phyloP scores from a whole-genome alignment of 2,329 filamentous ascomycete genomes.

The Pseudofabraea citricarpa region DNA sequence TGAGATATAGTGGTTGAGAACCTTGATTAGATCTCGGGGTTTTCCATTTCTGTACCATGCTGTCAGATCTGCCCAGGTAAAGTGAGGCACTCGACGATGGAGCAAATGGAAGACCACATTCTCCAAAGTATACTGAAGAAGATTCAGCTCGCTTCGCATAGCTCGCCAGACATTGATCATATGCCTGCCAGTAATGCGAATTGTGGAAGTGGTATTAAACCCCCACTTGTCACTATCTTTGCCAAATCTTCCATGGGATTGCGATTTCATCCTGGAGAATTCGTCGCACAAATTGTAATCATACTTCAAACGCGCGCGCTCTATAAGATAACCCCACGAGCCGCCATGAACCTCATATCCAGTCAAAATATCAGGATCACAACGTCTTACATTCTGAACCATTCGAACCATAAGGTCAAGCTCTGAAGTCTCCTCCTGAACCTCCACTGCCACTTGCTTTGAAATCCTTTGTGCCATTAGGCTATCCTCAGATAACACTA shows the following conservation, averaged over 20 bases:
- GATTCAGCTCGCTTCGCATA: constrained; percentile 86
- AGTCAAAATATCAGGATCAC: constrained; percentile 89
- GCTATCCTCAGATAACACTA: constrained; percentile 64
- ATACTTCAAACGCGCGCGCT: constrained; percentile 79
- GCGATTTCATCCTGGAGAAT: constrained; percentile 79
- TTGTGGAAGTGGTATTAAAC: constrained; percentile 88
- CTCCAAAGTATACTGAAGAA: constrained; percentile 94
- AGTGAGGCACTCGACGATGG: constrained; percentile 83
- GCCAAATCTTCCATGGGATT: constrained; percentile 78
- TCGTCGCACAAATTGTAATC: constrained; percentile 90
- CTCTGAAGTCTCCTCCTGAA: constrained; percentile 73
- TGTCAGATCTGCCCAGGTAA: constrained; percentile 73
- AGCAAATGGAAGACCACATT: constrained; percentile 91
- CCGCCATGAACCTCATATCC: constrained; percentile 91
- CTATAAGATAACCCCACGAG: constrained; percentile 95
- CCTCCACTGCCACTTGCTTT: constrained; percentile 55
- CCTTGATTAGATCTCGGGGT: constrained; percentile 64
- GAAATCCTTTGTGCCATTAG: constrained; percentile 55
- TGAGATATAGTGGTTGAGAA: constrained; percentile 72
- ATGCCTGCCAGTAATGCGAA: constrained; percentile 87
- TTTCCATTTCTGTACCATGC: constrained; percentile 72
- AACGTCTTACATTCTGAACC: constrained; percentile 75
- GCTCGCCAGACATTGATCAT: constrained; percentile 97
- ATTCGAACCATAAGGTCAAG: constrained; percentile 81
- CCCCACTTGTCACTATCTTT: constrained; percentile 89